Conservation (phyloP, 2,329 filamentous ascomycete species). For the Zasmidium angulare region DNA sequence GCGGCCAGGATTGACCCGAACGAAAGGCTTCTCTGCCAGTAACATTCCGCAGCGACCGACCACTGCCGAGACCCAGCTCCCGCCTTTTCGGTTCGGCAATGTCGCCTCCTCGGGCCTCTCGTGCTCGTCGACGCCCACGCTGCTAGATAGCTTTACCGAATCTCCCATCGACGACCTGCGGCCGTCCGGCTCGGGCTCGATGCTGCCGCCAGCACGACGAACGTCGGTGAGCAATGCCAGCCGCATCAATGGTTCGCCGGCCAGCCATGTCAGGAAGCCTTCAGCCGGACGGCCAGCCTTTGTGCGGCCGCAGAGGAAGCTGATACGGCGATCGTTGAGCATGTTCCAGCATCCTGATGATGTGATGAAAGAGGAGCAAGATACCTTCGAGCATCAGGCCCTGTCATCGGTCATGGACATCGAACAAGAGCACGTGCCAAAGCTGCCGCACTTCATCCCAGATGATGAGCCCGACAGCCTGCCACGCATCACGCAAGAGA, state of each 20-base stretch:
- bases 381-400: conserved; percentile 52
- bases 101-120: conserved; percentile 35
- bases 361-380: conserved; percentile 76
- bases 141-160: conserved; percentile 78
- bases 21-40: conserved; percentile 72
- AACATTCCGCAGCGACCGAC: conserved; percentile 59
- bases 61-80: conserved; percentile 64
- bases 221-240: conserved; percentile 62
- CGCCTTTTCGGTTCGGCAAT: conserved; percentile 73
- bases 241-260: conserved; percentile 72
- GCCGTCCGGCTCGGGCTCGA: conserved; percentile 53
- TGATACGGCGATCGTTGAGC: conserved; percentile 87
- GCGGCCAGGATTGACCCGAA: conserved; percentile 72
- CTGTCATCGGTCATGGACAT: conserved; percentile 78
- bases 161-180: conserved; percentile 73
- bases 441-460: conserved; percentile 79
- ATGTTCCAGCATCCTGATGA: conserved; percentile 96
- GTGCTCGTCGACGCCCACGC: conserved; percentile 61
- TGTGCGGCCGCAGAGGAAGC: conserved; percentile 75
- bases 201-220: conserved; percentile 63
- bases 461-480: conserved; percentile 82
- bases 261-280: conserved; percentile 67
- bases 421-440: conserved; percentile 70
- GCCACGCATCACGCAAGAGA: conserved; percentile 79
- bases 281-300: conserved; percentile 52